Conservation (phyloP, 169 alveolate genomes). For the Plasmodium berghei region DNA sequence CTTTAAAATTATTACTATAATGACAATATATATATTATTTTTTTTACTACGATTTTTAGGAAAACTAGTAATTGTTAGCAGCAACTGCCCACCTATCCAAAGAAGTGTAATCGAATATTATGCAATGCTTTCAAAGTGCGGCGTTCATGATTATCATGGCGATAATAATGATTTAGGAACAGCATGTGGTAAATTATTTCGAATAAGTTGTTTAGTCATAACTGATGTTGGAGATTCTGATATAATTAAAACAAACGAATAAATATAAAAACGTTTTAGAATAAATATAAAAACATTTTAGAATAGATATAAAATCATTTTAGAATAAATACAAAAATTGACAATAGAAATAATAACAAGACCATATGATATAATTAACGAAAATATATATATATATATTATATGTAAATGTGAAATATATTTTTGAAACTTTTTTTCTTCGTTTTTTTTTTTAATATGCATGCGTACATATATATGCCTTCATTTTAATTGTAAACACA, state of each 20-base stretch:
- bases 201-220: constrained; percentile 96
- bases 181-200: constrained; percentile 97
- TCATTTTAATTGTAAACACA: too few relatives aligned
- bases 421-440: too few relatives aligned
- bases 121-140: constrained; percentile 97
- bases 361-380: too few relatives aligned
- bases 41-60: constrained; percentile 77
- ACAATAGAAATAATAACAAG: too few relatives aligned
- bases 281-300: constrained; percentile 56
- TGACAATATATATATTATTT: too few relatives aligned
- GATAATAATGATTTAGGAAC: constrained; percentile 96
- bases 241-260: constrained; percentile 93
- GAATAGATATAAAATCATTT: background rate
- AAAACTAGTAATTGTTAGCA: constrained; percentile 93
- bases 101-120: constrained; percentile 98
- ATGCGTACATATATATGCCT: too few relatives aligned
- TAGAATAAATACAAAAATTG: too few relatives aligned
- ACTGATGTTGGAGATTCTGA: constrained; percentile 99
- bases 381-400: too few relatives aligned
- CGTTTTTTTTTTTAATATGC: too few relatives aligned
- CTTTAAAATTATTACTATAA: too few relatives aligned
- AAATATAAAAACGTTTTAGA: constrained; percentile 7
- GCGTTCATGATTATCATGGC: constrained; percentile 95
- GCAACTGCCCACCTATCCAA: constrained; percentile 98
- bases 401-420: too few relatives aligned